phyloP scores from a whole-genome alignment of 2,329 filamentous ascomycete genomes.

The Nannizziopsis barbatae region DNA sequence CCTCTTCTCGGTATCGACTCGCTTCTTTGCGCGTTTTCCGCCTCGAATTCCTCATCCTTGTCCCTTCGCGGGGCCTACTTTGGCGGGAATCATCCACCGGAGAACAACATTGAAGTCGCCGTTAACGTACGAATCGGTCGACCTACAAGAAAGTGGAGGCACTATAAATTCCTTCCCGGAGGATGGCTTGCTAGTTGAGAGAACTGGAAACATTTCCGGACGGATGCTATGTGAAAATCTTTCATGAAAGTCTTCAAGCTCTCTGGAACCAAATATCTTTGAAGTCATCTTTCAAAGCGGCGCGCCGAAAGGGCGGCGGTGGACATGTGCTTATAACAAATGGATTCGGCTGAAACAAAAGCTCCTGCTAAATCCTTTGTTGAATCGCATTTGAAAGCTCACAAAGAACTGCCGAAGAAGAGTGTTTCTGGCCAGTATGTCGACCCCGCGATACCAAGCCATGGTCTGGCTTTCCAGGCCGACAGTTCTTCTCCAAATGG shows the following conservation, averaged over 20 bases:
- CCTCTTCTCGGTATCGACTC: not conserved
- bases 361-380: slow-evolving; percentile 9
- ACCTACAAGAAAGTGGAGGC: not conserved
- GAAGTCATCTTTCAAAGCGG: not conserved
- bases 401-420: slow-evolving; percentile 32
- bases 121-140: no score
- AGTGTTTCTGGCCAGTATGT: slow-evolving; percentile 19
- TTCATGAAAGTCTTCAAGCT: no score
- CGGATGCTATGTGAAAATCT: not conserved
- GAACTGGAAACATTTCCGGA: not conserved
- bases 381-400: slow-evolving; percentile 29
- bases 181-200: not conserved
- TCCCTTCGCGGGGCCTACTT: no score
- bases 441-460: not conserved
- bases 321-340: not conserved
- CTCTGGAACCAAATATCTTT: no score
- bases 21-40: no score
- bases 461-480: not conserved
- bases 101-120: no score
- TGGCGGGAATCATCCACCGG: no score
- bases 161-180: not conserved
- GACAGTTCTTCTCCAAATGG: slow-evolving; percentile 15
- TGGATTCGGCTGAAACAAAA: not conserved
- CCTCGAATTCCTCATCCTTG: no score
- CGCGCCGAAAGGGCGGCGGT: not conserved